These are phyloP conservation scores for Clarireedia homoeocarpa DNA, from an alignment of 2,329 filamentous ascomycete species.

Conservation along the genomic window DNA sequence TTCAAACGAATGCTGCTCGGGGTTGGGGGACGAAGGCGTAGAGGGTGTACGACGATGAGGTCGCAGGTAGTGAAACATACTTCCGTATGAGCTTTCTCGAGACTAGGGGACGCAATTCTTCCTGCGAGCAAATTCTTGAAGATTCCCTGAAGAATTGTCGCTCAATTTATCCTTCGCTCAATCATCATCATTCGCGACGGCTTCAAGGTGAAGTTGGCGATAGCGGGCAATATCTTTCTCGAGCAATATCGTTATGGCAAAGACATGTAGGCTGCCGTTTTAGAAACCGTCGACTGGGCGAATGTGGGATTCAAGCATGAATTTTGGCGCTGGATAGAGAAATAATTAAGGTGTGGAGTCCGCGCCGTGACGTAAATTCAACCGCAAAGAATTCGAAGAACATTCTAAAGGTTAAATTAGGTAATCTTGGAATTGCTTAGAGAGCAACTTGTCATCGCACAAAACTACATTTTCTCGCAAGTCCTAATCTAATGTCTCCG, in stretches of 20 bases:
- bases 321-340: not conserved
- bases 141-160: not conserved
- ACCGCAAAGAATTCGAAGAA: no score
- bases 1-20: constrained; percentile 25
- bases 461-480: no score
- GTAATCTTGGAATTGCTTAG: no score
- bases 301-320: not conserved
- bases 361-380: not conserved
- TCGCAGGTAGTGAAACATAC: constrained; percentile 31
- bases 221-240: not conserved
- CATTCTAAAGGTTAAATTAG: no score
- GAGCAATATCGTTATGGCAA: not conserved
- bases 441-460: no score
- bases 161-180: not conserved
- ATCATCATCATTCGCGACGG: not conserved
- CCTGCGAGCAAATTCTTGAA: not conserved
- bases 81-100: not conserved
- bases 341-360: not conserved
- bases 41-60: constrained; percentile 29
- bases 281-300: not conserved
- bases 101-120: not conserved
- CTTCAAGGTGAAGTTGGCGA: not conserved
- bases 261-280: not conserved
- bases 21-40: constrained; percentile 26
- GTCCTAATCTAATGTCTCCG: no score